Percentiles rank a stretch among this genome's conserved stretches.
Conservation (phyloP, 768 basidiomycete species). For the Lyophyllum semitale region DNA sequence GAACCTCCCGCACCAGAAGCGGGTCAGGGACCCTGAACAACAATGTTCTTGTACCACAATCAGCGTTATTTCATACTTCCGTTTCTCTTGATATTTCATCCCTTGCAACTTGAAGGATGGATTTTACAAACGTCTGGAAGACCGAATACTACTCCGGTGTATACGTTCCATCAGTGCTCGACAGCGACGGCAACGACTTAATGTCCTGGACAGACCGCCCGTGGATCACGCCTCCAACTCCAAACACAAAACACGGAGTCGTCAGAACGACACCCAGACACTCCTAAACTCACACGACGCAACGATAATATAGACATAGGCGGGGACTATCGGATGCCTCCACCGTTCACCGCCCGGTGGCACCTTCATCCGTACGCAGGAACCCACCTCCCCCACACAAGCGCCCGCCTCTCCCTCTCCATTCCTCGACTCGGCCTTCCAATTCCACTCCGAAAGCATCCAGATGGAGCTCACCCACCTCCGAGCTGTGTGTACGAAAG, state of each 20-base stretch:
- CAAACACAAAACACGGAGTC: too few species aligned
- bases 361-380: background rate
- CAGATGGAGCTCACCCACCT: conserved; percentile 30
- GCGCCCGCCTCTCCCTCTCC: background rate
- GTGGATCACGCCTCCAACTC: background rate
- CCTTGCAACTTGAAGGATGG: background rate
- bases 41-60: background rate
- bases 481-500: conserved; percentile 29
- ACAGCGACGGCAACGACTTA: background rate
- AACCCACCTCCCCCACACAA: background rate
- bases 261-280: too few species aligned
- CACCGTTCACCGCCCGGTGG: background rate
- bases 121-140: background rate
- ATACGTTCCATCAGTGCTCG: background rate
- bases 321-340: background rate
- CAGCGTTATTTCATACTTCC: background rate
- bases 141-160: background rate
- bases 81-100: background rate
- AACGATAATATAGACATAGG: background rate
- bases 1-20: too few species aligned
- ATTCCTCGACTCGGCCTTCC: conserved; percentile 31
- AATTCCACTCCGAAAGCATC: conserved; percentile 28
- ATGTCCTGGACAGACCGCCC: background rate
- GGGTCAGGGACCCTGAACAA: background rate
- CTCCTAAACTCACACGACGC: too few species aligned